Evolutionary conservation across 1,284 basidiomycete genomes (phyloP).

Genomic region (Ganoderma multipileum): DNA sequence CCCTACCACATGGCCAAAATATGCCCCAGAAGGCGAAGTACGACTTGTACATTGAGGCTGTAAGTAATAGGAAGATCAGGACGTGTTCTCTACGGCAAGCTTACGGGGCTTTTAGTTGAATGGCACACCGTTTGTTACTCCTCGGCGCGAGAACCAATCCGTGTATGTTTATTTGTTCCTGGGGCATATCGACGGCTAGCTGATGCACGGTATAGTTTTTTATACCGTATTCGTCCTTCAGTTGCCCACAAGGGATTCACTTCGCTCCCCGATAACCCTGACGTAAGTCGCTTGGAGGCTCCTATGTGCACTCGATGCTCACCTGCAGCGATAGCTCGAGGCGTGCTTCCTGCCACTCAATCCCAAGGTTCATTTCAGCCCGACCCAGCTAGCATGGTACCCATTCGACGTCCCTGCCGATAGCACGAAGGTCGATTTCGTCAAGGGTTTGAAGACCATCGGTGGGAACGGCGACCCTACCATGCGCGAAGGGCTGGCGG

Average conservation of each 20-base stretch:
- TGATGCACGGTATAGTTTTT: slow-evolving; percentile 48
- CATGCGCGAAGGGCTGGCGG: slow-evolving; percentile 63
- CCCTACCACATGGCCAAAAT: slow-evolving; percentile 62
- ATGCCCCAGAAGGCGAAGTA: slow-evolving; percentile 68
- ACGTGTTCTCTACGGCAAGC: background rate
- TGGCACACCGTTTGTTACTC: slow-evolving; percentile 65
- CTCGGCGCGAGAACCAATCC: slow-evolving; percentile 55
- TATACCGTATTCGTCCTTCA: slow-evolving; percentile 73
- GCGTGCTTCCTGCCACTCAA: slow-evolving; percentile 66
- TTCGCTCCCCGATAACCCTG: slow-evolving; percentile 60
- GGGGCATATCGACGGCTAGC: background rate
- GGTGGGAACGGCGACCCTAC: slow-evolving; percentile 72
- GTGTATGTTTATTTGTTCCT: slow-evolving; percentile 35
- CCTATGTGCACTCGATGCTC: background rate
- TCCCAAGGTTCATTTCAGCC: slow-evolving; percentile 65
- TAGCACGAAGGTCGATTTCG: slow-evolving; percentile 58
- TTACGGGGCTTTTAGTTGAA: slow-evolving; percentile 50
- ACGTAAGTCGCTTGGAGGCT: slow-evolving; percentile 46
- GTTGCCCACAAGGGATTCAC: slow-evolving; percentile 73
- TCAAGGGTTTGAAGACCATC: slow-evolving; percentile 69
- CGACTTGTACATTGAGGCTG: slow-evolving; percentile 66
- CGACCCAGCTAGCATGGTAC: slow-evolving; percentile 76
- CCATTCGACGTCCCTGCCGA: slow-evolving; percentile 62
- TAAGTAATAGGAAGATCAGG: slow-evolving; percentile 36
- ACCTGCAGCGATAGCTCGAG: slow-evolving; percentile 48